phyloP scores from a whole-genome alignment of 495 filamentous ascomycete species.

The Stereocaulon alpinum region DNA sequence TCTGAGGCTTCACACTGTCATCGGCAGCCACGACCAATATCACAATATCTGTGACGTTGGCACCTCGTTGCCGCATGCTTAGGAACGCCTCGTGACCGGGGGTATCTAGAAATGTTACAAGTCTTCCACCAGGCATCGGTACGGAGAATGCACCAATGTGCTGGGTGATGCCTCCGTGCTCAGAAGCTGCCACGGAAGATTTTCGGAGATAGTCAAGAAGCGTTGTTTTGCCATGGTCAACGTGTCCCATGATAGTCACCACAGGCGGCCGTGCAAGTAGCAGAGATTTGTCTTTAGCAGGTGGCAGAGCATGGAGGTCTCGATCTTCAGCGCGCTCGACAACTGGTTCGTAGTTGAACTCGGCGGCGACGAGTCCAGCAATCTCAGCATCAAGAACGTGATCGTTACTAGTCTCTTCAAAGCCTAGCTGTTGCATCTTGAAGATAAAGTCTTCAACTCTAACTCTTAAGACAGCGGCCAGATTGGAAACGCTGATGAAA shows the following conservation, averaged over 20 bases:
- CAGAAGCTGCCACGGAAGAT: conserved; percentile 76
- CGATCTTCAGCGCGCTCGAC: conserved; percentile 55
- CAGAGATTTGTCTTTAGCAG: conserved; percentile 53
- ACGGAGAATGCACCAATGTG: conserved; percentile 99
- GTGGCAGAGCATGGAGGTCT: conserved; percentile 64
- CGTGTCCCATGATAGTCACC: conserved; percentile 99
- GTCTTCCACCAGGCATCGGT: conserved; percentile 69
- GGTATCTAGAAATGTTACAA: conserved; percentile 94
- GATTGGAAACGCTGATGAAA: conserved; percentile 76
- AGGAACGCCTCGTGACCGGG: conserved; percentile 94
- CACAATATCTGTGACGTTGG: conserved; percentile 93
- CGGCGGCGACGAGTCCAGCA: conserved; percentile 79
- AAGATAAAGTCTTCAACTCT: conserved; percentile 58
- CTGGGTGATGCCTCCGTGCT: conserved; percentile 97
- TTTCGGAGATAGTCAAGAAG: conserved; percentile 90
- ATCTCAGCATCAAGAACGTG: conserved; percentile 84
- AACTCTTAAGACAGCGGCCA: conserved; percentile 69
- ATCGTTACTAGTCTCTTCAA: conserved; percentile 66
- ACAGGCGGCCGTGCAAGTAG: conserved; percentile 77
- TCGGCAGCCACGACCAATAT: conserved; percentile 94
- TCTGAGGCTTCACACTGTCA: conserved; percentile 96
- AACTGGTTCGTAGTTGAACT: conserved; percentile 87
- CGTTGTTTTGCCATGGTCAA: conserved; percentile 98
- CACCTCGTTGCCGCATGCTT: conserved; percentile 90
- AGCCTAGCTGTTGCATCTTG: conserved; percentile 72